These are phyloP conservation scores for Boehmeria nivea DNA, from an alignment of 306 rosid species.

Conservation along the genomic window DNA sequence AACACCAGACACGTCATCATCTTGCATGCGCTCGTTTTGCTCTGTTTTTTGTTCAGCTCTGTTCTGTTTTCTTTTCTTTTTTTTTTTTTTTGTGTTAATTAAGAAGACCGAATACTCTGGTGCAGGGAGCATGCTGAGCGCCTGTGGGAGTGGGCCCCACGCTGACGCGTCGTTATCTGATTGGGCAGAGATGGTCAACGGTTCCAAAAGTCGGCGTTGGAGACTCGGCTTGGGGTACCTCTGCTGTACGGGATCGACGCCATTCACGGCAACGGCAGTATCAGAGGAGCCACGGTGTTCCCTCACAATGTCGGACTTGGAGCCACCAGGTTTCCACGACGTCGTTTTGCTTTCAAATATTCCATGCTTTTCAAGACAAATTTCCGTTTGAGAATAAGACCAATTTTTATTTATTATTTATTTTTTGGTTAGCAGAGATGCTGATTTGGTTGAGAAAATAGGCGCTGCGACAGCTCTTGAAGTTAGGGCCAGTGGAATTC, in stretches of 20 bases:
- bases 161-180: slow-evolving; percentile 34
- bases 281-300: slow-evolving; percentile 56
- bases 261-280: slow-evolving; percentile 56
- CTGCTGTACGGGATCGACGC: slow-evolving; percentile 64
- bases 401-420: too few species aligned
- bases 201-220: slow-evolving; percentile 44
- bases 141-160: slow-evolving; percentile 48
- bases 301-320: slow-evolving; percentile 78
- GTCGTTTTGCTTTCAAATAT: not conserved
- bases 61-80: too few species aligned
- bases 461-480: slow-evolving; percentile 76
- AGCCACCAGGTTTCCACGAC: slow-evolving; percentile 48
- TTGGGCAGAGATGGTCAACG: slow-evolving; percentile 63
- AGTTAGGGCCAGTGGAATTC: slow-evolving; percentile 69
- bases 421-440: slow-evolving; percentile 59
- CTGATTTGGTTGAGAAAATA: slow-evolving; percentile 58
- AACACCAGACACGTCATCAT: too few species aligned
- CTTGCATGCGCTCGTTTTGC: too few species aligned
- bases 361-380: too few species aligned
- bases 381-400: too few species aligned
- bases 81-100: not conserved
- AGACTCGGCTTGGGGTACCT: slow-evolving; percentile 60
- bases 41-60: too few species aligned
- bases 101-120: not conserved
- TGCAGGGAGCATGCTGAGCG: slow-evolving; percentile 49